Evolutionary conservation across 768 basidiomycete species (phyloP).

Genomic region (Tubosaeta brunneosetosa): DNA sequence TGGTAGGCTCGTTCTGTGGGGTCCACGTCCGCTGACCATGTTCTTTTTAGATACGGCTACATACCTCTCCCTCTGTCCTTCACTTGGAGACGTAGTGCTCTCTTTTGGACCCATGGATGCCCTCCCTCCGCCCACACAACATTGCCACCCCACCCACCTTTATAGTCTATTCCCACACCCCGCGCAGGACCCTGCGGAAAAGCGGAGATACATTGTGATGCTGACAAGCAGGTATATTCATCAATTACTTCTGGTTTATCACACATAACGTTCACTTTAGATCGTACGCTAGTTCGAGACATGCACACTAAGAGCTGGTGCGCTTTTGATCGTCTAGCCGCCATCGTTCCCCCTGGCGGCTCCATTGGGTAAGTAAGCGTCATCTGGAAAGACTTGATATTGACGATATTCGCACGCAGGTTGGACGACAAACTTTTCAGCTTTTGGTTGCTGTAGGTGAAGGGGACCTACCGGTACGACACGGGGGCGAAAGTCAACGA

Average conservation of each 20-base stretch:
- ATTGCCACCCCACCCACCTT: conserved; percentile 69
- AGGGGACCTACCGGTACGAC: conserved; percentile 85
- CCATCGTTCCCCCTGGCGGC: conserved; percentile 86
- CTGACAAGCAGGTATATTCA: conserved; percentile 60
- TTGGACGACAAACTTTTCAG: conserved; percentile 89
- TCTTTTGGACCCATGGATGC: conserved; percentile 79
- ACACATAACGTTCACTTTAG: conserved; percentile 32
- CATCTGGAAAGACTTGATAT: conserved; percentile 4
- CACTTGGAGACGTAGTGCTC: conserved; percentile 73
- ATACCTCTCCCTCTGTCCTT: conserved; percentile 75
- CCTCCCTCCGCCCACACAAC: conserved; percentile 68
- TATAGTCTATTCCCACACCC: no score
- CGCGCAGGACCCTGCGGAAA: conserved; percentile 70
- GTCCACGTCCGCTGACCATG: neutral
- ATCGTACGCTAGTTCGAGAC: conserved; percentile 74
- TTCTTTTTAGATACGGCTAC: no score
- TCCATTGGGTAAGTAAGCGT: conserved; percentile 66
- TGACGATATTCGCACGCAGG: conserved; percentile 34
- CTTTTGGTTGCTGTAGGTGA: conserved; percentile 85
- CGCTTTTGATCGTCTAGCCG: conserved; percentile 82
- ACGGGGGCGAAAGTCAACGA: conserved; percentile 83
- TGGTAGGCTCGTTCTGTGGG: conserved; percentile 50
- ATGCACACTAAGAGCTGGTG: conserved; percentile 95
- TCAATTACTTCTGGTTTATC: neutral
- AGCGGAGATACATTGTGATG: conserved; percentile 68